Evolutionary conservation across 163 green algal species (phyloP).

Genomic region (Chloromonas sp.): DNA sequence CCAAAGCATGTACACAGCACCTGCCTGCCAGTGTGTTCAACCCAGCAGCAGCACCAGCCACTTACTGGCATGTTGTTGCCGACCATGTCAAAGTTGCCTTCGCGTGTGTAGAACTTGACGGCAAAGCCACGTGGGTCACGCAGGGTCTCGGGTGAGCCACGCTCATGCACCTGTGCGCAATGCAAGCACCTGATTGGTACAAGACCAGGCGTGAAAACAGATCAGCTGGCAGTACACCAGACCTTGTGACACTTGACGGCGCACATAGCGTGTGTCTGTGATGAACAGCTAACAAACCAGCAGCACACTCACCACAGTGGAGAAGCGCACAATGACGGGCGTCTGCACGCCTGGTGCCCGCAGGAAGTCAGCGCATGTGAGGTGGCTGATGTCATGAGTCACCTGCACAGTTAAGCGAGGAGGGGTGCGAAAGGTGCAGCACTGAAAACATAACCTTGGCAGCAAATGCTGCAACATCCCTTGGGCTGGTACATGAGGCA

Average conservation of each 20-base stretch:
- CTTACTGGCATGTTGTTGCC: constrained; percentile 77
- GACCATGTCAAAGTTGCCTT: constrained; percentile 90
- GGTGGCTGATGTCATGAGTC: constrained; percentile 88
- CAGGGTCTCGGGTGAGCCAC: constrained; percentile 85
- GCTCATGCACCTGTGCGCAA: constrained; percentile 39
- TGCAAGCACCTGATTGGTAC: too few relatives aligned
- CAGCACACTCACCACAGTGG: constrained; percentile 67
- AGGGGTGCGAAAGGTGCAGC: too few relatives aligned
- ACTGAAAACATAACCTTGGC: too few relatives aligned
- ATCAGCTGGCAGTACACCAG: too few relatives aligned
- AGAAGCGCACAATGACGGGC: constrained; percentile 89
- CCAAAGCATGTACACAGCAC: neutral
- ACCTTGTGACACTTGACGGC: too few relatives aligned
- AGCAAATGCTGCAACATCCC: too few relatives aligned
- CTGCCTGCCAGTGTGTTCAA: neutral
- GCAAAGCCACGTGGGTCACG: constrained; percentile 87
- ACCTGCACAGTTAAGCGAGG: constrained; percentile 41
- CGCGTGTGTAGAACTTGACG: constrained; percentile 96
- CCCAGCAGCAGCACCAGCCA: too few relatives aligned
- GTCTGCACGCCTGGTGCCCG: constrained; percentile 83
- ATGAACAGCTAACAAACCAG: neutral
- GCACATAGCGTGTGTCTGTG: too few relatives aligned
- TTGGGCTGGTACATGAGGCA: too few relatives aligned
- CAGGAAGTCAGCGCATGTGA: constrained; percentile 90
- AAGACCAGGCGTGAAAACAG: too few relatives aligned